These are phyloP conservation scores for Pichia pseudocactophila DNA, from an alignment of 805 yeast species.

Conservation along the genomic window DNA sequence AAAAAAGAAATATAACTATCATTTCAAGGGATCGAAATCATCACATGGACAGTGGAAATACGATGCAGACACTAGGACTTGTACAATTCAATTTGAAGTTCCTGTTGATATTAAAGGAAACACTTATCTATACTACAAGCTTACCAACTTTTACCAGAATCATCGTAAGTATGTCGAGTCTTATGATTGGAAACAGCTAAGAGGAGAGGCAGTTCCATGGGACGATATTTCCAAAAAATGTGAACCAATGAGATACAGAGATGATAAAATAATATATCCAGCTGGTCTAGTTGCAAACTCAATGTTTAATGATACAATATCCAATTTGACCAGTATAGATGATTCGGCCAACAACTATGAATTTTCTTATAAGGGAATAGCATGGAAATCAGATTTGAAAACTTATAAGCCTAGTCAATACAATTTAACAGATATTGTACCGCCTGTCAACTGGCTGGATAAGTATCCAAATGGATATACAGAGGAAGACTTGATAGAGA, in stretches of 20 bases:
- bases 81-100: constrained; percentile 62
- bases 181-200: constrained; percentile 69
- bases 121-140: constrained; percentile 67
- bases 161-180: constrained; percentile 90
- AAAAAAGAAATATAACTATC: constrained; percentile 43
- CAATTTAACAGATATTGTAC: constrained; percentile 61
- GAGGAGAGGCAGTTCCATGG: constrained; percentile 58
- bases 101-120: constrained; percentile 67
- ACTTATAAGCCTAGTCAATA: constrained; percentile 70
- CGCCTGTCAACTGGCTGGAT: constrained; percentile 88
- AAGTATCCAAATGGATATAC: constrained; percentile 83
- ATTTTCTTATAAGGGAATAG: constrained; percentile 51
- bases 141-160: constrained; percentile 89
- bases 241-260: constrained; percentile 37
- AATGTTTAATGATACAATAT: constrained; percentile 78
- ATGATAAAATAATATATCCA: constrained; percentile 55
- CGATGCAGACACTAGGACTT: constrained; percentile 35
- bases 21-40: constrained; percentile 42
- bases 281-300: constrained; percentile 96
- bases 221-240: constrained; percentile 45
- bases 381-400: constrained; percentile 75
- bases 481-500: constrained; percentile 67
- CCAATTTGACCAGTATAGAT: constrained; percentile 32
- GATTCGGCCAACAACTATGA: constrained; percentile 30
- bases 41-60: constrained; percentile 50